phyloP scores from a whole-genome alignment of 192 early-diverging fungal species.

The Coemansia sp. region DNA sequence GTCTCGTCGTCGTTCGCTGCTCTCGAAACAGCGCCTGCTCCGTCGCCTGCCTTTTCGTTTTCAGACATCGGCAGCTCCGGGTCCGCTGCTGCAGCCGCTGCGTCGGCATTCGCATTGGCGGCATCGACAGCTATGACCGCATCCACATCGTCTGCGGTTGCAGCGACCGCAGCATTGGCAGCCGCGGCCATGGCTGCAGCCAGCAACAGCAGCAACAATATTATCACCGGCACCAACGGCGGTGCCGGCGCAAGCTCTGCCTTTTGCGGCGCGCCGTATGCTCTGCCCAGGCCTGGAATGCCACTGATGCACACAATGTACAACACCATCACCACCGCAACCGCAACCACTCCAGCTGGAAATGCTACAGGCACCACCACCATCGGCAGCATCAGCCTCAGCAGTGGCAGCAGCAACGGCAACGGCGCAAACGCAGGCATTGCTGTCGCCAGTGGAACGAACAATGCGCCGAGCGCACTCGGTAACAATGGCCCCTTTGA shows the following conservation, averaged over 20 bases:
- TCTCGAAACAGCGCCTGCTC: constrained; percentile 4
- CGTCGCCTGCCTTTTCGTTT: constrained; percentile 2
- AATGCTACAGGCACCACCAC: no score
- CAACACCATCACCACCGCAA: background rate
- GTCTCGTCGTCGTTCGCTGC: constrained; percentile 6
- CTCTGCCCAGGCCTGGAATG: constrained; percentile 1
- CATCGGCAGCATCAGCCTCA: constrained; percentile 1
- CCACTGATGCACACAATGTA: constrained; percentile 22
- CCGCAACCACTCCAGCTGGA: no score
- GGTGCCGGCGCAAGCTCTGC: background rate
- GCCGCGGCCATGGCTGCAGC: constrained; percentile 18
- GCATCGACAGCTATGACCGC: constrained; percentile 15
- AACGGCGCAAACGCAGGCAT: constrained; percentile 3
- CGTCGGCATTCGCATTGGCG: constrained; percentile 44
- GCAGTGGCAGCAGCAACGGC: background rate
- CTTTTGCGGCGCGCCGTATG: background rate
- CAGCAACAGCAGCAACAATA: constrained; percentile 5
- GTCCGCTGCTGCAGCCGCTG: constrained; percentile 10
- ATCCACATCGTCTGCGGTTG: constrained; percentile 8
- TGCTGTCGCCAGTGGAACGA: constrained; percentile 4
- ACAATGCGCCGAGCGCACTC: constrained; percentile 7
- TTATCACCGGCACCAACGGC: background rate
- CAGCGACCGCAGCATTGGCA: constrained; percentile 10
- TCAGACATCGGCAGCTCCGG: constrained; percentile 1
- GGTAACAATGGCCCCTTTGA: constrained; percentile 17